phyloP scores from a whole-genome alignment of 768 basidiomycete species.

The Pilatotrama ljubarskyi region DNA sequence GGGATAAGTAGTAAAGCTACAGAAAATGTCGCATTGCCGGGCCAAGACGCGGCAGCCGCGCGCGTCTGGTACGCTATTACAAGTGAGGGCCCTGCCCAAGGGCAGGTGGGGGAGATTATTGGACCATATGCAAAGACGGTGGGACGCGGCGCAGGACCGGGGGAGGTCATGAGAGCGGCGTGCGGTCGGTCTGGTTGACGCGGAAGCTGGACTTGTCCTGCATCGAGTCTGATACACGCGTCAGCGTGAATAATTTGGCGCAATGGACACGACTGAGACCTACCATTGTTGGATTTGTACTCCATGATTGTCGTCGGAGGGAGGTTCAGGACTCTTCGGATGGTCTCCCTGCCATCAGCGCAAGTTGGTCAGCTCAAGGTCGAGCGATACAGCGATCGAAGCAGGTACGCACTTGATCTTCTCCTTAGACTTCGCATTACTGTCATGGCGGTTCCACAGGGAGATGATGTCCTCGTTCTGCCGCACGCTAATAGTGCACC shows the following conservation, averaged over 20 bases:
- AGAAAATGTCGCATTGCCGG: constrained; percentile 12
- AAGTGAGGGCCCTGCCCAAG: background rate
- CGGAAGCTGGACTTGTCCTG: constrained; percentile 88
- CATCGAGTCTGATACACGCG: constrained; percentile 65
- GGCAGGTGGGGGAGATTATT: constrained; percentile 1
- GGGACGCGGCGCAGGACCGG: background rate
- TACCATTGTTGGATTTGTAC: constrained; percentile 92
- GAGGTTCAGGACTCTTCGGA: constrained; percentile 73
- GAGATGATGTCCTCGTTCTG: constrained; percentile 93
- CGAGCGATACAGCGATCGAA: background rate
- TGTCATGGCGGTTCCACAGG: constrained; percentile 87
- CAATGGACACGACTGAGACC: constrained; percentile 19
- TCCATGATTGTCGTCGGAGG: constrained; percentile 83
- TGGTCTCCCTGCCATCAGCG: constrained; percentile 61
- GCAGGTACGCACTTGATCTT: constrained; percentile 66
- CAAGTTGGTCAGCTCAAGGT: constrained; percentile 3
- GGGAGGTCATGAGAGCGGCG: constrained; percentile 32
- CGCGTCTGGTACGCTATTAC: constrained; percentile 3
- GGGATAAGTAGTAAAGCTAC: constrained; percentile 15
- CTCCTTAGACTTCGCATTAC: constrained; percentile 72
- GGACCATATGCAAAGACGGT: constrained; percentile 8
- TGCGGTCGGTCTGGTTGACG: constrained; percentile 31
- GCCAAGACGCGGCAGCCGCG: background rate
- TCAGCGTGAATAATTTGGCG: constrained; percentile 1
- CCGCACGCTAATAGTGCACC: constrained; percentile 91